Percentiles rank a stretch among this genome's conserved stretches.
Evolutionary conservation across 1,139 yeast genomes (phyloP).

Genomic region (Candida mesenterica): DNA sequence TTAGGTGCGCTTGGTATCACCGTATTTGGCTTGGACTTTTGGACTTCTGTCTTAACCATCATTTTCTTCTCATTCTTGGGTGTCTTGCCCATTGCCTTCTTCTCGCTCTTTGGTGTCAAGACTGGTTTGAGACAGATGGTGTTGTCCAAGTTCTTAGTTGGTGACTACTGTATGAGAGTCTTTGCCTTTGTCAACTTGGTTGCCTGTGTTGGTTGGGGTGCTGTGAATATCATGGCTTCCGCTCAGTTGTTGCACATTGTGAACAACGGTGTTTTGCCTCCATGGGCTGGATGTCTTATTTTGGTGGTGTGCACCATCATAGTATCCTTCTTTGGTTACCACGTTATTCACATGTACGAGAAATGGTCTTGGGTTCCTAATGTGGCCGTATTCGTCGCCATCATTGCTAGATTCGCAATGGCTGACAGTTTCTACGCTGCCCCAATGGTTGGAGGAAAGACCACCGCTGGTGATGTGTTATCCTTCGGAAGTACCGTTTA

Average conservation of each 20-base stretch:
- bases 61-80: constrained; percentile 76
- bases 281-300: constrained; percentile 88
- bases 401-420: constrained; percentile 73
- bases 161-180: constrained; percentile 71
- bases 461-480: constrained; percentile 73
- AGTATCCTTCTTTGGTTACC: constrained; percentile 85
- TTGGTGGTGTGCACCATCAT: constrained; percentile 66
- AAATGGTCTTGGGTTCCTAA: constrained; percentile 90
- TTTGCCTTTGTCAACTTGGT: constrained; percentile 75
- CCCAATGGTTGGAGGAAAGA: constrained; percentile 46
- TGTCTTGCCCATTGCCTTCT: constrained; percentile 74
- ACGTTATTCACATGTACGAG: constrained; percentile 77
- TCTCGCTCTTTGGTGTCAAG: constrained; percentile 79
- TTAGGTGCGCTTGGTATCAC: constrained; percentile 77
- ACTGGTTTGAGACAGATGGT: constrained; percentile 90
- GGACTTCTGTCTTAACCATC: constrained; percentile 61
- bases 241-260: constrained; percentile 82
- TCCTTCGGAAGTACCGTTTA: constrained; percentile 83
- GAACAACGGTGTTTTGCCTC: constrained; percentile 69
- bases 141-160: constrained; percentile 73
- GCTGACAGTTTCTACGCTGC: constrained; percentile 56
- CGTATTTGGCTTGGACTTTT: constrained; percentile 55
- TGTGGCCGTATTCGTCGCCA: constrained; percentile 64
- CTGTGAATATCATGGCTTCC: constrained; percentile 86
- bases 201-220: constrained; percentile 96